Evolutionary conservation across 805 yeast genomes (phyloP).

Genomic region (Candida maltosa): DNA sequence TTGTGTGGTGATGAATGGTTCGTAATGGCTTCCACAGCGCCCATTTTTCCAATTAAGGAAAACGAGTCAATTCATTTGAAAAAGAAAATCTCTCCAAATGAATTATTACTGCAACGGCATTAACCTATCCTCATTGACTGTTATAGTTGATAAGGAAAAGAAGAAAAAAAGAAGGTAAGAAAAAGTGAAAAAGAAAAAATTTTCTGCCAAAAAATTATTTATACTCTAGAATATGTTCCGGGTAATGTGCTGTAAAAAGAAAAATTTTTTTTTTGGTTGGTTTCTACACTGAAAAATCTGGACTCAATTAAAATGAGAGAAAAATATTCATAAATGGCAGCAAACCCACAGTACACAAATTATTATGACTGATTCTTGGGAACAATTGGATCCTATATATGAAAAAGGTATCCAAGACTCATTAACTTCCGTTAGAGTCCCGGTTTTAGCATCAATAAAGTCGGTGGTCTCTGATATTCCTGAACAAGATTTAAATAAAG

Average conservation of each 20-base stretch:
- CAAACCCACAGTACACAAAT: no score
- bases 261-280: not conserved
- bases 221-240: not conserved
- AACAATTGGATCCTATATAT: slow-evolving; percentile 19
- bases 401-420: slow-evolving; percentile 27
- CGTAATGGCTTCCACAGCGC: slow-evolving; percentile 55
- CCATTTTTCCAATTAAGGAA: slow-evolving; percentile 20
- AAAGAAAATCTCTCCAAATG: slow-evolving; percentile 3
- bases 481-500: slow-evolving; percentile 14
- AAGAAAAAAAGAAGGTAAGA: slow-evolving; percentile 13
- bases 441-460: slow-evolving; percentile 28
- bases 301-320: not conserved
- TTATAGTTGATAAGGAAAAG: slow-evolving; percentile 52
- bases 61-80: slow-evolving; percentile 13
- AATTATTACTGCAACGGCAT: slow-evolving; percentile 34
- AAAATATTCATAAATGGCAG: not conserved
- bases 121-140: slow-evolving; percentile 56
- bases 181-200: slow-evolving; percentile 1
- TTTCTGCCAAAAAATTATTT: slow-evolving; percentile 1
- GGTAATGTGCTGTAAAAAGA: slow-evolving; percentile 2
- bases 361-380: slow-evolving; percentile 14
- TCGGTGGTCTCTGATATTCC: slow-evolving; percentile 20
- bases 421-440: slow-evolving; percentile 31
- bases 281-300: no score
- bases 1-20: slow-evolving; percentile 46